A percentile compares a stretch with the other conserved stretches of the same genome.
phyloP scores from a whole-genome alignment of 768 basidiomycete genomes.

The Boletus patriciae region DNA sequence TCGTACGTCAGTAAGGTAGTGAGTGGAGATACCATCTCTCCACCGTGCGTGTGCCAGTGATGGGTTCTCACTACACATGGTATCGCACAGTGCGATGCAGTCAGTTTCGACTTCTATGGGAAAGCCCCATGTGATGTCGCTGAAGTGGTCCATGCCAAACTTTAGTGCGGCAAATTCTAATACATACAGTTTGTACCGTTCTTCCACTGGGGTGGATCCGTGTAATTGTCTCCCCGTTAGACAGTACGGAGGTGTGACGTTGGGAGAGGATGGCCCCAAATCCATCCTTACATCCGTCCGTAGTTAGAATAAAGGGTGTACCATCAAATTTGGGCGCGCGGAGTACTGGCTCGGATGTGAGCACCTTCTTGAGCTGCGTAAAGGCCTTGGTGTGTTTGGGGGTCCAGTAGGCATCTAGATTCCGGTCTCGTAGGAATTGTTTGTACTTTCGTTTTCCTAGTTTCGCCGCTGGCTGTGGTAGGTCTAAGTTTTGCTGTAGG shows the following conservation, averaged over 20 bases:
- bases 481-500: background rate
- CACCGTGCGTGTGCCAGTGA: slow-evolving; percentile 25
- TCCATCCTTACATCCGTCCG: slow-evolving; percentile 34
- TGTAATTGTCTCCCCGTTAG: background rate
- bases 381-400: slow-evolving; percentile 26
- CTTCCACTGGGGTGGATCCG: slow-evolving; percentile 16
- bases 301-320: slow-evolving; percentile 38
- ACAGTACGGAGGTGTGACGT: background rate
- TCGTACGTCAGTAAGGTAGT: slow-evolving; percentile 6
- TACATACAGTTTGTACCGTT: slow-evolving; percentile 35
- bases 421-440: background rate
- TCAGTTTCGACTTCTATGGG: slow-evolving; percentile 33
- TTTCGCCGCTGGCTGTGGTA: background rate
- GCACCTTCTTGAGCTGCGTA: slow-evolving; percentile 28
- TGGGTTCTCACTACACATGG: slow-evolving; percentile 13
- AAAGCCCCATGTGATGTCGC: slow-evolving; percentile 30
- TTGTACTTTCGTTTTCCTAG: background rate
- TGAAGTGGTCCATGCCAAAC: slow-evolving; percentile 37
- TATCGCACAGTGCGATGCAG: slow-evolving; percentile 27
- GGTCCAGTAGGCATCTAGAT: slow-evolving; percentile 15
- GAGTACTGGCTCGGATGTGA: slow-evolving; percentile 16
- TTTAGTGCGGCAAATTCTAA: slow-evolving; percentile 41
- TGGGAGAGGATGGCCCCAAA: slow-evolving; percentile 38
- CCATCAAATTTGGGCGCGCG: slow-evolving; percentile 32
- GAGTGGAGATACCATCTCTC: slow-evolving; percentile 19